phyloP scores from a whole-genome alignment of 345 rosid species.

The Alliaria petiolata region DNA sequence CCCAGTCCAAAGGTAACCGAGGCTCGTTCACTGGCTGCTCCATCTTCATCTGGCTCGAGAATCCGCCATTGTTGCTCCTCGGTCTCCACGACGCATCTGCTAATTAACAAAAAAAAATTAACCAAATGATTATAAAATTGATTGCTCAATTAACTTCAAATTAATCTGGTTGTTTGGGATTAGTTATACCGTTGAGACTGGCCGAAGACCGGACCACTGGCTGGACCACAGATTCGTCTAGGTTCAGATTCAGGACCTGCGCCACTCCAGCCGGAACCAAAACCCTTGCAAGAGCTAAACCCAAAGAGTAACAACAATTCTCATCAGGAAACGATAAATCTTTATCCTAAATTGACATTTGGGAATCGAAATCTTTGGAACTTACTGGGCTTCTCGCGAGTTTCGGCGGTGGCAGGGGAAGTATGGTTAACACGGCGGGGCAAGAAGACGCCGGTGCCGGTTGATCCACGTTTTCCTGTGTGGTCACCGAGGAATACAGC shows the following conservation, averaged over 20 bases:
- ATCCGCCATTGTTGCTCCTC: neutral
- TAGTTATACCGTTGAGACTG: neutral
- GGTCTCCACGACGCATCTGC: slow-evolving; percentile 22
- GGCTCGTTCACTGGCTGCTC: slow-evolving; percentile 20
- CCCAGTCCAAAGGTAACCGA: slow-evolving; percentile 24
- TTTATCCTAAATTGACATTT: neutral
- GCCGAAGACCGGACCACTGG: slow-evolving; percentile 29
- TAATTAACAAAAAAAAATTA: neutral
- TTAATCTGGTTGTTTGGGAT: neutral
- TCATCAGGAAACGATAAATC: neutral
- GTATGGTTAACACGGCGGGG: slow-evolving; percentile 48
- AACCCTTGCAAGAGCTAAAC: slow-evolving; percentile 45
- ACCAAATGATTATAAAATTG: neutral
- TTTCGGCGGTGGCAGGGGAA: slow-evolving; percentile 28
- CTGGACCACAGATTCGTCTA: slow-evolving; percentile 36
- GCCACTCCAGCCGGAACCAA: slow-evolving; percentile 82
- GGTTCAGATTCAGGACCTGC: slow-evolving; percentile 62
- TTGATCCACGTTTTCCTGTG: slow-evolving; percentile 44
- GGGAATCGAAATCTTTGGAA: too few relatives aligned
- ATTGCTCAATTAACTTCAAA: neutral
- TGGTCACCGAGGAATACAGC: slow-evolving; percentile 53
- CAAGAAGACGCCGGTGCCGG: slow-evolving; percentile 91
- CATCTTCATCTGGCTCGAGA: slow-evolving; percentile 8
- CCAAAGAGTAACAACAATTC: neutral
- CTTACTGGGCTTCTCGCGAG: slow-evolving; percentile 63